Conservation (phyloP, 129 eudicot species). For the Oenanthe sinensis region DNA sequence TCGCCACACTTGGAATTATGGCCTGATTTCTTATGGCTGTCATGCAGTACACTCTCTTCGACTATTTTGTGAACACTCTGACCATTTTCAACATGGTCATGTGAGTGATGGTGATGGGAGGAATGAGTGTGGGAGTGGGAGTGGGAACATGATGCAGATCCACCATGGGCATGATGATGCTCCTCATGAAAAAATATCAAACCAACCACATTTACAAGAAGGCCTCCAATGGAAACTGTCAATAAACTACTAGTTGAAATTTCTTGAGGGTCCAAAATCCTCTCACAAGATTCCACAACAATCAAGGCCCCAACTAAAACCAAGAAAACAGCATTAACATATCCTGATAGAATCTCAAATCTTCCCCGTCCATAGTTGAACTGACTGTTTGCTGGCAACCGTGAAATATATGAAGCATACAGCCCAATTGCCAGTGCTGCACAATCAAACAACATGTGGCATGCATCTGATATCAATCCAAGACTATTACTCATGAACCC, state of each 20-base stretch:
- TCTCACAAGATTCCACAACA: conserved; percentile 79
- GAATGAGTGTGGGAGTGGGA: conserved; percentile 39
- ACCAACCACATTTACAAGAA: conserved; percentile 82
- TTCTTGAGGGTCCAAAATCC: conserved; percentile 94
- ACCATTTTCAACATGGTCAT: conserved; percentile 9
- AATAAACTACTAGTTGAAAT: conserved; percentile 76
- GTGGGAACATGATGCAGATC: conserved; percentile 55
- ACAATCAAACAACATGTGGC: conserved; percentile 98
- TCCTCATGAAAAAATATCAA: conserved; percentile 91
- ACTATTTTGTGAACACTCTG: conserved; percentile 4
- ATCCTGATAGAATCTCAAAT: conserved; percentile 93
- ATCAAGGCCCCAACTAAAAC: conserved; percentile 90
- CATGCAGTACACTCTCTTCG: conserved; percentile 15
- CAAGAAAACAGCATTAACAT: conserved; percentile 85
- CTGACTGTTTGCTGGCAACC: conserved; percentile 73
- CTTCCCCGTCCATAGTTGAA: conserved; percentile 93
- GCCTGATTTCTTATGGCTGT: conserved; percentile 8
- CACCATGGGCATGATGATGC: conserved; percentile 99
- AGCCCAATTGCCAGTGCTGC: conserved; percentile 94
- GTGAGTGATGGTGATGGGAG: conserved; percentile 27
- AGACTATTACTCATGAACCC: conserved; percentile 98
- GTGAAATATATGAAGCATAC: conserved; percentile 79
- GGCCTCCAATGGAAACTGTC: conserved; percentile 79
- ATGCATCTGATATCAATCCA: conserved; percentile 95
- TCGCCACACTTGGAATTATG: conserved; percentile 6